Evolutionary conservation across 495 filamentous ascomycete species (phyloP).

Genomic region (Parathielavia appendiculata): DNA sequence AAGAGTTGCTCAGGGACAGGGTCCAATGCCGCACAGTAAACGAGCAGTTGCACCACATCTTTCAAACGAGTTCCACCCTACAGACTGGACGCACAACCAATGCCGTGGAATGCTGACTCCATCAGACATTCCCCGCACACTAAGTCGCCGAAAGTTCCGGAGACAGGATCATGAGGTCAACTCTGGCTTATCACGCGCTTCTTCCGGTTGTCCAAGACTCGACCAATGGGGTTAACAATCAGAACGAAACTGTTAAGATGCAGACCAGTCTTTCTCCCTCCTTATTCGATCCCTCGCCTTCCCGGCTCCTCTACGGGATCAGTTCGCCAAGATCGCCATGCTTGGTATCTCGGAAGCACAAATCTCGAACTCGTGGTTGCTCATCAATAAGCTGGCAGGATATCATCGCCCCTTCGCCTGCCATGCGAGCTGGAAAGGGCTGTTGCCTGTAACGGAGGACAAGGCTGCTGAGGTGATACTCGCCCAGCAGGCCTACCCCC

Average conservation of each 20-base stretch:
- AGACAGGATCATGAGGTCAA: not conserved
- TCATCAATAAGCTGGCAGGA: not conserved
- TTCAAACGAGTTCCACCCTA: not conserved
- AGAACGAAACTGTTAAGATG: not conserved
- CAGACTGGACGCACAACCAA: not conserved
- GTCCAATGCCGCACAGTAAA: not conserved
- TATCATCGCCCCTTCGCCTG: constrained; percentile 12
- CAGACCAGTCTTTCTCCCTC: constrained; percentile 8
- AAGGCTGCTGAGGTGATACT: not conserved
- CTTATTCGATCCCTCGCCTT: constrained; percentile 8
- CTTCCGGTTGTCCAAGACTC: not conserved
- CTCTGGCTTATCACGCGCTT: not conserved
- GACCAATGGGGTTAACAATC: not conserved
- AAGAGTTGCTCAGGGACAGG: not conserved
- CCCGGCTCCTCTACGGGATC: constrained; percentile 17
- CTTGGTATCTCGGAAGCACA: constrained; percentile 15
- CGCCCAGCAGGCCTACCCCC: constrained; percentile 2
- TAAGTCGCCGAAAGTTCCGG: too few species aligned
- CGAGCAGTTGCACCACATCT: not conserved
- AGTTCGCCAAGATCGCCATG: constrained; percentile 6
- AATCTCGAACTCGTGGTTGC: not conserved
- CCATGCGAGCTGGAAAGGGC: constrained; percentile 15
- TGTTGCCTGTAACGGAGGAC: constrained; percentile 12
- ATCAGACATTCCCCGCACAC: not conserved
- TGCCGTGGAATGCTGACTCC: not conserved